Evolutionary conservation across 306 rosid species (phyloP).

Genomic region (Ammopiptanthus mongolicus): DNA sequence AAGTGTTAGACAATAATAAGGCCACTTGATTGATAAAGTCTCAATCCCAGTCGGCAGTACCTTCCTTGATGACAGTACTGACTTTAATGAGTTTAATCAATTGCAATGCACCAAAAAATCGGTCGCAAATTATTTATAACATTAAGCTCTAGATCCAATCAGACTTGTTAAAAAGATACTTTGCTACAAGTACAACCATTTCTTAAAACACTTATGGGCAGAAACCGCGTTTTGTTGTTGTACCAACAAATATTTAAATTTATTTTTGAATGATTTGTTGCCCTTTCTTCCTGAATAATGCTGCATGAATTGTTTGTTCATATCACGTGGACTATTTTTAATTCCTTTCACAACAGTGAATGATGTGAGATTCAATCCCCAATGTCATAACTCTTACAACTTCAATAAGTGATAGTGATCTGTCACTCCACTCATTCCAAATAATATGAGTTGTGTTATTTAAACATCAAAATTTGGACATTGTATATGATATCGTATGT

Average conservation of each 20-base stretch:
- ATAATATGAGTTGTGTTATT: too few species aligned
- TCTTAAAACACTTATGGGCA: not conserved
- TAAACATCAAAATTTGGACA: too few species aligned
- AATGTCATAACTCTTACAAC: not conserved
- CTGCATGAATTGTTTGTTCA: conserved; percentile 2
- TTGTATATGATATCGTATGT: too few species aligned
- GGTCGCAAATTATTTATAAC: not conserved
- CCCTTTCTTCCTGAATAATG: conserved; percentile 10
- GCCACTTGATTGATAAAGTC: not conserved
- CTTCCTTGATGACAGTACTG: conserved; percentile 20
- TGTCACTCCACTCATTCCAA: too few species aligned
- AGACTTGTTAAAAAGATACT: not conserved
- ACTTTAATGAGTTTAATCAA: not conserved
- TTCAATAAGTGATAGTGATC: too few species aligned
- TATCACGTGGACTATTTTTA: conserved; percentile 35
- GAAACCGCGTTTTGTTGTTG: conserved; percentile 55
- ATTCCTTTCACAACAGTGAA: not conserved
- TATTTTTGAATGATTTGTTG: not conserved
- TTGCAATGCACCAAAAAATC: not conserved
- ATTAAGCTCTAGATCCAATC: conserved; percentile 19
- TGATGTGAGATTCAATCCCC: conserved; percentile 1
- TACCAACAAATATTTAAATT: conserved; percentile 2
- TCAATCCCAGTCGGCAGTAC: not conserved
- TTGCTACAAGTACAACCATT: not conserved
- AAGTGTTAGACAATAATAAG: not conserved